Evolutionary conservation across 495 filamentous ascomycete genomes (phyloP).

Genomic region (Ascobolus immersus): DNA sequence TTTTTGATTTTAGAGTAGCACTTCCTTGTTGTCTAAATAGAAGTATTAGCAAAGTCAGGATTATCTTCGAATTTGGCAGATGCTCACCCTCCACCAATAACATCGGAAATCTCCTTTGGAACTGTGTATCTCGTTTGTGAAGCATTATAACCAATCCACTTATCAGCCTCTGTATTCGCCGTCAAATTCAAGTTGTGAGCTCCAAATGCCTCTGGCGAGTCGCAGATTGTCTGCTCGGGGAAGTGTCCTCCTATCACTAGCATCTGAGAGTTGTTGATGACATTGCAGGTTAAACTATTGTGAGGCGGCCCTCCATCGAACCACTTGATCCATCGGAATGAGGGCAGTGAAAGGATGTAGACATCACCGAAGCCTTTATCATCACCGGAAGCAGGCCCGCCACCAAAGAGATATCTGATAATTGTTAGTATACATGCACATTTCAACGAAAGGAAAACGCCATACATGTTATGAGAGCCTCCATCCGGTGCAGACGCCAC

Average conservation of each 20-base stretch:
- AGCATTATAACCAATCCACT: constrained; percentile 20
- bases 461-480: constrained; percentile 31
- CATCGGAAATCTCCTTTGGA: constrained; percentile 19
- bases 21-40: no score
- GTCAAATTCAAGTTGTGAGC: constrained; percentile 23
- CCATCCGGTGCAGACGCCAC: constrained; percentile 27
- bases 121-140: constrained; percentile 21
- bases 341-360: constrained; percentile 30
- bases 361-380: constrained; percentile 27
- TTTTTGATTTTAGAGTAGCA: no score
- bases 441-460: not conserved
- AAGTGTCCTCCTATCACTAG: constrained; percentile 24
- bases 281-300: constrained; percentile 26
- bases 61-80: not conserved
- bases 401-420: constrained; percentile 27
- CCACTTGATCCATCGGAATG: constrained; percentile 30
- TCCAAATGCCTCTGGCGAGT: constrained; percentile 17
- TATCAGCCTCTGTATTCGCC: constrained; percentile 14
- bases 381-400: constrained; percentile 19
- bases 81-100: constrained; percentile 23
- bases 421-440: constrained; percentile 3
- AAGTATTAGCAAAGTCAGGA: constrained; percentile 4
- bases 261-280: constrained; percentile 23
- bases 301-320: constrained; percentile 21
- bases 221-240: constrained; percentile 13